A percentile compares a stretch with the other conserved stretches of the same genome.
Evolutionary conservation across 1,284 basidiomycete species (phyloP).

Genomic region (Pseudozyma tsukubaensis): DNA sequence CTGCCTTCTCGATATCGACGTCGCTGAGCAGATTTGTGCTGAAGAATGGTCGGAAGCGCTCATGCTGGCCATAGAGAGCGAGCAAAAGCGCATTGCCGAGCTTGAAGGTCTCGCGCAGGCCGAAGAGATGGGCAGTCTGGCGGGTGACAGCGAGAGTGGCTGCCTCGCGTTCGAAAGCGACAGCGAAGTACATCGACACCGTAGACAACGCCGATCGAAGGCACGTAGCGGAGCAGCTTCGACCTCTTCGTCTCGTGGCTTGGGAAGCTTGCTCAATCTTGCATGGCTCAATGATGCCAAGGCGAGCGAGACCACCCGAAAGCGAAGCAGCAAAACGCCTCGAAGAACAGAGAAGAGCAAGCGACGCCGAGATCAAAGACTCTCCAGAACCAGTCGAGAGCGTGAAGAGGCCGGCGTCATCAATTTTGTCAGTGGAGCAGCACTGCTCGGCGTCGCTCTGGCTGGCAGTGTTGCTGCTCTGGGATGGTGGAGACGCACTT

Average conservation of each 20-base stretch:
- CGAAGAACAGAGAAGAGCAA: constrained; percentile 26
- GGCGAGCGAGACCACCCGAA: constrained; percentile 12
- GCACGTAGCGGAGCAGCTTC: constrained; percentile 2
- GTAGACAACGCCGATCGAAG: constrained; percentile 19
- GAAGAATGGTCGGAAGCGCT: constrained; percentile 46
- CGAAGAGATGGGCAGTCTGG: constrained; percentile 49
- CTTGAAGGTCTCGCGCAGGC: constrained; percentile 37
- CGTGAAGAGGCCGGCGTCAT: constrained; percentile 38
- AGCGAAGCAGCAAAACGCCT: constrained; percentile 21
- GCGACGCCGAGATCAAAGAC: constrained; percentile 22
- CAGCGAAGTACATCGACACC: constrained; percentile 29
- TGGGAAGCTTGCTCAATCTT: constrained; percentile 25
- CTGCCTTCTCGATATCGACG: constrained; percentile 29
- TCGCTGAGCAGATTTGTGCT: constrained; percentile 23
- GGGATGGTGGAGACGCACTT: constrained; percentile 51
- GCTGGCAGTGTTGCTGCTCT: constrained; percentile 50
- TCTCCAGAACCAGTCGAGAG: constrained; percentile 7
- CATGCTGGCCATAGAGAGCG: constrained; percentile 23
- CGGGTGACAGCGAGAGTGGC: constrained; percentile 43
- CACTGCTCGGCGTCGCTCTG: constrained; percentile 46
- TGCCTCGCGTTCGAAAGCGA: constrained; percentile 50
- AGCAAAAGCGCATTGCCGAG: constrained; percentile 26
- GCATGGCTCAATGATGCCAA: constrained; percentile 17
- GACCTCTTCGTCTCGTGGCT: constrained; percentile 8
- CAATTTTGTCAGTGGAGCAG: constrained; percentile 54